These are phyloP conservation scores for Kandelia obovata DNA, from an alignment of 345 rosid genomes.

Conservation along the genomic window DNA sequence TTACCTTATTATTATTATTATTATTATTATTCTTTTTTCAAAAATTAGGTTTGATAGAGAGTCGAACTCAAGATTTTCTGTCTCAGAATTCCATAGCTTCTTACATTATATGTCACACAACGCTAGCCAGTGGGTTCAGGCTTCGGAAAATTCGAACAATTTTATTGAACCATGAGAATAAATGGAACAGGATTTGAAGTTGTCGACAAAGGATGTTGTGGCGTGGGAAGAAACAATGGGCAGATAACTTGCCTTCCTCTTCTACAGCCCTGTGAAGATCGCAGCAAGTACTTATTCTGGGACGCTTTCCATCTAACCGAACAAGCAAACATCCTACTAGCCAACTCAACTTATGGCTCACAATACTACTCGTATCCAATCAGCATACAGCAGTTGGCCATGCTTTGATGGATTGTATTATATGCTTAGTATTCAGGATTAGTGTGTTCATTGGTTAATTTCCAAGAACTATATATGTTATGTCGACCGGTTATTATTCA, in stretches of 20 bases:
- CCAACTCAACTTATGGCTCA: conserved; percentile 50
- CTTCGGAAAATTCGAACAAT: background rate
- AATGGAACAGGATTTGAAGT: conserved; percentile 62
- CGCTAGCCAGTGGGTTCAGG: too few species aligned
- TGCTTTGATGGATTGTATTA: conserved; percentile 22
- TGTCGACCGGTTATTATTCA: too few species aligned
- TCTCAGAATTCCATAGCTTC: too few species aligned
- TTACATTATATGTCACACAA: too few species aligned
- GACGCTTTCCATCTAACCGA: conserved; percentile 96
- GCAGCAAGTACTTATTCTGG: conserved; percentile 78
- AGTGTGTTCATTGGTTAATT: too few species aligned
- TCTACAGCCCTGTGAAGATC: conserved; percentile 56
- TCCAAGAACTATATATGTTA: too few species aligned
- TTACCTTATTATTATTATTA: background rate
- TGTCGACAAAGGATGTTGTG: conserved; percentile 85
- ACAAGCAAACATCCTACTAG: conserved; percentile 51
- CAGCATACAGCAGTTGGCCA: conserved; percentile 64
- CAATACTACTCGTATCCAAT: conserved; percentile 60
- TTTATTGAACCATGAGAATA: background rate
- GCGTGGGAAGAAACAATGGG: conserved; percentile 91
- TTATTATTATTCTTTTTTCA: too few species aligned
- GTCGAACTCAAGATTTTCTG: too few species aligned
- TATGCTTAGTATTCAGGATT: too few species aligned
- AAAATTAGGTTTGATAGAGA: too few species aligned
- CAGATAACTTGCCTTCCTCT: conserved; percentile 86